These are phyloP conservation scores for Phytophthora aleatoria DNA, from an alignment of 352 stramenopile genomes.

Conservation along the genomic window DNA sequence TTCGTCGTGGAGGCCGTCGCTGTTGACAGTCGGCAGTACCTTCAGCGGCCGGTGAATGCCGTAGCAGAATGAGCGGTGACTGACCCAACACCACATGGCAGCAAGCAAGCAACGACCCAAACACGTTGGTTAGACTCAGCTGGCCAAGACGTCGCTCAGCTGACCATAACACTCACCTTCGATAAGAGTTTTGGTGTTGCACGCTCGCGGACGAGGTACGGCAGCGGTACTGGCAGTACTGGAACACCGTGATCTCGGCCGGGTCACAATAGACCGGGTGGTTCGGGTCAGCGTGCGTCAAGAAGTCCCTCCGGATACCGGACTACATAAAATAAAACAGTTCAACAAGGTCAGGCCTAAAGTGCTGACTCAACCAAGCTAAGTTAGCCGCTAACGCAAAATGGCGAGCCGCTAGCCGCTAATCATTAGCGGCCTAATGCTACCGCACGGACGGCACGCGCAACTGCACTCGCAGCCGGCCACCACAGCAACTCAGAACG, in stretches of 20 bases:
- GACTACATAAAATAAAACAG: conserved; percentile 37
- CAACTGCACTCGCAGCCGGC: conserved; percentile 8
- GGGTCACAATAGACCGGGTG: conserved; percentile 71
- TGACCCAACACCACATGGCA: conserved; percentile 17
- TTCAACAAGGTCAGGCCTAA: conserved; percentile 8
- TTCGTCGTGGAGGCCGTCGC: conserved; percentile 51
- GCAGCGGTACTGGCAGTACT: conserved; percentile 72
- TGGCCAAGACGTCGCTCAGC: not conserved
- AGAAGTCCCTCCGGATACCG: conserved; percentile 59
- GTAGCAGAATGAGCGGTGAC: conserved; percentile 67
- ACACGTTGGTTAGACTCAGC: too few relatives aligned
- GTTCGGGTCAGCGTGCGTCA: conserved; percentile 59
- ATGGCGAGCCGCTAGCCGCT: too few relatives aligned
- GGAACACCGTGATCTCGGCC: conserved; percentile 62
- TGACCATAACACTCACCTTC: conserved; percentile 42
- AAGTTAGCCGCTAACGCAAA: too few relatives aligned
- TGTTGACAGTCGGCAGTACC: conserved; percentile 71
- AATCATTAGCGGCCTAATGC: not conserved
- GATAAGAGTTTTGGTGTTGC: conserved; percentile 81
- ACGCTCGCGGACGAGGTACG: conserved; percentile 78
- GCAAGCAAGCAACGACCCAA: not conserved
- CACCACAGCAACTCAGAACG: conserved; percentile 9
- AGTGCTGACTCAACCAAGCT: conserved; percentile 9
- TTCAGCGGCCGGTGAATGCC: conserved; percentile 66
- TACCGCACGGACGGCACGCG: not conserved